phyloP scores from a whole-genome alignment of 805 yeast species.

The Nakazawaea anatomiae region DNA sequence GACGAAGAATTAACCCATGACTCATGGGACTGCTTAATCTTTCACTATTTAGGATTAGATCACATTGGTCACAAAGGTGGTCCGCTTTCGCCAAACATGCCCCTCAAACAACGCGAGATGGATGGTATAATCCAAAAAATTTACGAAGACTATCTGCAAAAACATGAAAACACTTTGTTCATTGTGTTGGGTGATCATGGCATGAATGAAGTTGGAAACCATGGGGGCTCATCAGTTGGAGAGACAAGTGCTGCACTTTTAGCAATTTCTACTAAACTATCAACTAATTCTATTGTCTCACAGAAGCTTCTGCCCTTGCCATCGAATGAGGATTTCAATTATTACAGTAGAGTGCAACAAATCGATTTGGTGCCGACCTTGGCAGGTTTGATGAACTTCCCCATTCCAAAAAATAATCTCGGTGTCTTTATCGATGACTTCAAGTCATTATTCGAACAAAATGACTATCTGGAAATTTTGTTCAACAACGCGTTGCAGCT shows the following conservation, averaged over 20 bases:
- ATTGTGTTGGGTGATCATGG: conserved; percentile 92
- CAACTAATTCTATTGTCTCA: conserved; percentile 12
- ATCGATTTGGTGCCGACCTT: conserved; percentile 72
- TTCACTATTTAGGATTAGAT: conserved; percentile 91
- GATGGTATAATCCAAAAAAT: conserved; percentile 56
- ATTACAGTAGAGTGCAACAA: conserved; percentile 51
- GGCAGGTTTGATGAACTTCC: conserved; percentile 52
- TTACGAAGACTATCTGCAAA: conserved; percentile 27
- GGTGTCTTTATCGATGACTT: conserved; percentile 66
- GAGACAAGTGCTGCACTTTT: conserved; percentile 86
- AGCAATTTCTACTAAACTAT: conserved; percentile 59
- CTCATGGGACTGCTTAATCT: conserved; percentile 78
- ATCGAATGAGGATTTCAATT: conserved; percentile 40
- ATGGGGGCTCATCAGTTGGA: conserved; percentile 91
- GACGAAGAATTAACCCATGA: conserved; percentile 45
- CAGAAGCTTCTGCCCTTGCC: conserved; percentile 32
- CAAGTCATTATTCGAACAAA: conserved; percentile 42
- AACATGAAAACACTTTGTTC: conserved; percentile 47
- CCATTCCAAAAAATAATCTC: conserved; percentile 65
- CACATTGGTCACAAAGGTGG: conserved; percentile 99
- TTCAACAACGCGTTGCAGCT: conserved; percentile 56
- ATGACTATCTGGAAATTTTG: conserved; percentile 28
- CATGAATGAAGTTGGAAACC: conserved; percentile 93
- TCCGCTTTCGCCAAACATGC: conserved; percentile 75
- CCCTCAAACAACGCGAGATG: conserved; percentile 80